phyloP scores from a whole-genome alignment of 768 basidiomycete species.

The Lactarius psammicola region DNA sequence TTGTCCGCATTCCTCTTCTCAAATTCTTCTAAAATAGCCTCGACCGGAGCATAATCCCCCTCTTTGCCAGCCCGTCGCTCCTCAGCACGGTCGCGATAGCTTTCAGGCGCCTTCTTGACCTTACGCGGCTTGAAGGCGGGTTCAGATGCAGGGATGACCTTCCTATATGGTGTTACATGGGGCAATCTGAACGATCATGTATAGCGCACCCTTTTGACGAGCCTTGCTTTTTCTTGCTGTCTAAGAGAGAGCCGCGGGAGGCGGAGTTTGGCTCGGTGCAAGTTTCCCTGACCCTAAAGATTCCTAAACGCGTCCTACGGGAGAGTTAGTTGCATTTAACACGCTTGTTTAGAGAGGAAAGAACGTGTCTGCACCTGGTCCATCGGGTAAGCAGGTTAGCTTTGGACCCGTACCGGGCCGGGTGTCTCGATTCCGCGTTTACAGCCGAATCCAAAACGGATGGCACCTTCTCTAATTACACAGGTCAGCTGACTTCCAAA shows the following conservation, averaged over 20 bases:
- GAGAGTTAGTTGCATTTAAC: neutral
- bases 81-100: conserved; percentile 73
- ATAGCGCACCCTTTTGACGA: conserved; percentile 26
- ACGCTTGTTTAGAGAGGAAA: no score
- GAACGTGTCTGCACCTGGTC: conserved; percentile 26
- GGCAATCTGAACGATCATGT: neutral
- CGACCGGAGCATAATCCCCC: conserved; percentile 76
- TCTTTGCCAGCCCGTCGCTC: conserved; percentile 66
- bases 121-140: conserved; percentile 82
- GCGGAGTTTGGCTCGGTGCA: conserved; percentile 28
- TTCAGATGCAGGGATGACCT: conserved; percentile 49
- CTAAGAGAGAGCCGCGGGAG: conserved; percentile 38
- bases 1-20: conserved; percentile 58
- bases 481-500: no score
- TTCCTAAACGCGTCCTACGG: conserved; percentile 60
- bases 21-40: conserved; percentile 80
- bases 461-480: no score
- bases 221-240: conserved; percentile 27
- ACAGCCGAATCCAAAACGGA: no score
- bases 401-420: neutral
- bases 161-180: conserved; percentile 36
- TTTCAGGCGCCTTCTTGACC: conserved; percentile 51
- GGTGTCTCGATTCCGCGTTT: neutral
- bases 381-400: neutral
- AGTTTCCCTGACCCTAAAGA: conserved; percentile 43